A percentile compares a stretch with the other conserved stretches of the same genome.
These are phyloP conservation scores for Trichosporon inkin DNA, from an alignment of 1,284 basidiomycete genomes.

Conservation along the genomic window DNA sequence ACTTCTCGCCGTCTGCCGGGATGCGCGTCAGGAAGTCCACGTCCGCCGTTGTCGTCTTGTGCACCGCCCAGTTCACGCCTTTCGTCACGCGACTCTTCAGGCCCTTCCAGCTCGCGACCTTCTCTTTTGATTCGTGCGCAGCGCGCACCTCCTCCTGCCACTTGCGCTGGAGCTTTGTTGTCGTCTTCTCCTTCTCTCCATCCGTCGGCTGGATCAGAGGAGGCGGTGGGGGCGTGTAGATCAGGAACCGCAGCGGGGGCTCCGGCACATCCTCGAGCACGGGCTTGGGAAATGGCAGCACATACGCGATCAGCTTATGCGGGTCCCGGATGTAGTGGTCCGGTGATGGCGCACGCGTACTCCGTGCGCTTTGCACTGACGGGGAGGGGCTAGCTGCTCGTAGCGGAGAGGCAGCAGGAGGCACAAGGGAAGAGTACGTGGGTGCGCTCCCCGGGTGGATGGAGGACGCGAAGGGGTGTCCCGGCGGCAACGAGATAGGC, in stretches of 20 bases:
- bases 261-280: background rate
- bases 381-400: background rate
- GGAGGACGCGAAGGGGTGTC: background rate
- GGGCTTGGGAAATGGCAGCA: conserved; percentile 24
- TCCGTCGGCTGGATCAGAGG: conserved; percentile 19
- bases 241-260: conserved; percentile 22
- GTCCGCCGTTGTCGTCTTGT: conserved; percentile 20
- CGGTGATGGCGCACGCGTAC: background rate
- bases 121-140: conserved; percentile 16
- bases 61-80: conserved; percentile 22
- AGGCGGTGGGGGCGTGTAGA: conserved; percentile 26
- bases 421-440: background rate
- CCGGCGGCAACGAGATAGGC: background rate
- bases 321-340: conserved; percentile 27
- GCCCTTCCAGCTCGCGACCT: conserved; percentile 15
- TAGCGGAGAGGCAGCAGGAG: background rate
- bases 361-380: background rate
- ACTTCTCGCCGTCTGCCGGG: conserved; percentile 18
- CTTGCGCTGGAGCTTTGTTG: conserved; percentile 20
- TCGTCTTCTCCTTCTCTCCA: conserved; percentile 10
- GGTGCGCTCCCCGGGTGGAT: background rate
- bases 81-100: conserved; percentile 15
- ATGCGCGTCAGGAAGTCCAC: conserved; percentile 26
- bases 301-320: conserved; percentile 24
- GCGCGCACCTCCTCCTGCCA: conserved; percentile 26